Conservation (phyloP, 2,329 filamentous ascomycete genomes). For the Coleophoma cylindrospora region DNA sequence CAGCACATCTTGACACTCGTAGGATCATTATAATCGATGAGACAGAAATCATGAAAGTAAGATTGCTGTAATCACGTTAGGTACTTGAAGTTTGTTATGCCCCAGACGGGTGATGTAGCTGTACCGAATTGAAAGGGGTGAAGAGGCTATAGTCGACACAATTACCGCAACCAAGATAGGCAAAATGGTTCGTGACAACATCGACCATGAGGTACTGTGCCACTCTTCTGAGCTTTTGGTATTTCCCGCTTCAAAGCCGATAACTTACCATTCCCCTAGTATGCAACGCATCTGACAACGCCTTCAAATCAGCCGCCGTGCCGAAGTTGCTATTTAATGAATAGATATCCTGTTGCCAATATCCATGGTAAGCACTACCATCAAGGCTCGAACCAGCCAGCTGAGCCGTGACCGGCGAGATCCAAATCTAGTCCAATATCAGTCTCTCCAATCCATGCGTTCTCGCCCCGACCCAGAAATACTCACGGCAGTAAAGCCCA, state of each 20-base stretch:
- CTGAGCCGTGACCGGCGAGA: slow-evolving; percentile 36
- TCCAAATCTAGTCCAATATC: slow-evolving; percentile 30
- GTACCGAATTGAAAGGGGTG: slow-evolving; percentile 31
- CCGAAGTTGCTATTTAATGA: slow-evolving; percentile 43
- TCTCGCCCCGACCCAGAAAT: neutral
- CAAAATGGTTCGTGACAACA: slow-evolving; percentile 45
- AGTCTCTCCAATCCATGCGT: too few relatives aligned
- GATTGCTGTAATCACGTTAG: slow-evolving; percentile 16
- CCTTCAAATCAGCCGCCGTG: slow-evolving; percentile 38
- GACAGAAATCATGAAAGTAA: slow-evolving; percentile 28
- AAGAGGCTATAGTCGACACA: slow-evolving; percentile 32
- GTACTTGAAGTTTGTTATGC: slow-evolving; percentile 7
- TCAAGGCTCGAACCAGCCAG: slow-evolving; percentile 28
- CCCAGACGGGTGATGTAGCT: slow-evolving; percentile 1
- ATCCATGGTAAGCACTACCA: slow-evolving; percentile 37
- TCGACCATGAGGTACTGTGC: slow-evolving; percentile 43
- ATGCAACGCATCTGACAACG: slow-evolving; percentile 38
- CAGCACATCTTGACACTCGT: slow-evolving; percentile 10
- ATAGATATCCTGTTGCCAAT: slow-evolving; percentile 41
- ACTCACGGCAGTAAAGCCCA: slow-evolving; percentile 33
- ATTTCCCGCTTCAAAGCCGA: neutral
- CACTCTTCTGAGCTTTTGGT: neutral
- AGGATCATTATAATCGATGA: slow-evolving; percentile 31
- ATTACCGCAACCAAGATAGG: slow-evolving; percentile 20
- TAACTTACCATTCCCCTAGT: slow-evolving; percentile 32